phyloP scores from a whole-genome alignment of 305 asterid species.

The Ilex paraguariensis region DNA sequence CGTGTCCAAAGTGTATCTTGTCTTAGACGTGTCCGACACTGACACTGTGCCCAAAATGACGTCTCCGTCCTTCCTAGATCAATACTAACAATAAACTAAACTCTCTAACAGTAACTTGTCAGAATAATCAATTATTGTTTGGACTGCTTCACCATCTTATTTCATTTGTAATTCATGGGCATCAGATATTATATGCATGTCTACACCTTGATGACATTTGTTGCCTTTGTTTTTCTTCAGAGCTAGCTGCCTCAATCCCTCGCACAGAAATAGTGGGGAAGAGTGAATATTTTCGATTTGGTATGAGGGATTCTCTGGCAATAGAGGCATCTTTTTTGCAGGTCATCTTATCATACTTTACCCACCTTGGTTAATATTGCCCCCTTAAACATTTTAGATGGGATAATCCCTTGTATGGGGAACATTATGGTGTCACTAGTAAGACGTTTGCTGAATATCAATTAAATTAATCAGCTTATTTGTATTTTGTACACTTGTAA shows the following conservation, averaged over 20 bases:
- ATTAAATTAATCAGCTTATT: no score
- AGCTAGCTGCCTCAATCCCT: slow-evolving; percentile 87
- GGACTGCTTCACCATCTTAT: no score
- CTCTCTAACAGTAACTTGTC: no score
- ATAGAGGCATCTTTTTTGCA: slow-evolving; percentile 94
- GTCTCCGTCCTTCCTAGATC: no score
- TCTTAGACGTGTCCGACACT: no score
- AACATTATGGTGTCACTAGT: background rate
- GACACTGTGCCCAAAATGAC: no score
- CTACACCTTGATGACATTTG: background rate
- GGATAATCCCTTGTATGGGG: background rate
- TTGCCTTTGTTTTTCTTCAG: slow-evolving; percentile 34
- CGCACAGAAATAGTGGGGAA: slow-evolving; percentile 74
- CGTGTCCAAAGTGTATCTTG: no score
- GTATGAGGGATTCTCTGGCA: slow-evolving; percentile 98
- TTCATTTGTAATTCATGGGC: no score
- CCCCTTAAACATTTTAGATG: background rate
- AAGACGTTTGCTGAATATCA: background rate
- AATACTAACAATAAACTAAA: no score
- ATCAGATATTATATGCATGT: no score
- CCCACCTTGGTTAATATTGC: background rate
- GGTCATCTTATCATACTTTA: slow-evolving; percentile 36
- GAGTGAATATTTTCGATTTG: slow-evolving; percentile 92
- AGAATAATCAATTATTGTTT: no score
- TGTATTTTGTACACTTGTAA: background rate